Percentiles rank a stretch among this genome's conserved stretches.
phyloP scores from a whole-genome alignment of 345 rosid species.

The Euphorbia lathyris region DNA sequence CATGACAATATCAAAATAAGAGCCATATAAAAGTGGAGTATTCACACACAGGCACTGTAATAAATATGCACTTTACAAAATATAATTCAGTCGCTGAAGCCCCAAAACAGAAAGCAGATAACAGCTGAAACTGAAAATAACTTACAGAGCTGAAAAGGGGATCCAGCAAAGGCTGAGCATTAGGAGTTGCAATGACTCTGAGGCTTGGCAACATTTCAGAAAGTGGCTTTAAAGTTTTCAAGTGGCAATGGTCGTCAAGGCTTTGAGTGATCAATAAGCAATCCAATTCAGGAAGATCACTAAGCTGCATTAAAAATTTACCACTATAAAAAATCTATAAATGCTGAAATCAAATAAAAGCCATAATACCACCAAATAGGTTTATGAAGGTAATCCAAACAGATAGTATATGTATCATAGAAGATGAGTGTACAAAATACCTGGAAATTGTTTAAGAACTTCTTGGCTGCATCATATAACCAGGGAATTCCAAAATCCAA shows the following conservation, averaged over 20 bases:
- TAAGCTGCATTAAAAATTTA: constrained; percentile 54
- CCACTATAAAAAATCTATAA: constrained; percentile 7
- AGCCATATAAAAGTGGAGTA: background rate
- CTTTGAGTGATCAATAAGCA: constrained; percentile 87
- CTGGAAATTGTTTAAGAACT: constrained; percentile 59
- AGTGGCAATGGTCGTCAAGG: constrained; percentile 93
- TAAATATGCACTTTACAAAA: background rate
- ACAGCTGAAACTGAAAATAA: background rate
- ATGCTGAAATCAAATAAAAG: background rate
- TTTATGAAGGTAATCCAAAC: background rate
- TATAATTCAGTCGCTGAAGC: background rate
- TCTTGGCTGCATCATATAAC: constrained; percentile 91
- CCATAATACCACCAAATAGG: background rate
- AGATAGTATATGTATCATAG: background rate
- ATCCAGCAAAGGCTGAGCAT: constrained; percentile 81
- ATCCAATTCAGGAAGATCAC: constrained; percentile 74
- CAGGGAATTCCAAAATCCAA: constrained; percentile 93
- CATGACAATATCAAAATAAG: no score
- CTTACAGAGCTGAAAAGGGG: constrained; percentile 74
- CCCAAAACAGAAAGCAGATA: background rate
- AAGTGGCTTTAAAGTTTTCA: constrained; percentile 72
- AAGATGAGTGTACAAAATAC: constrained; percentile 31
- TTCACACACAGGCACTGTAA: background rate
- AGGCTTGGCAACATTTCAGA: constrained; percentile 56
- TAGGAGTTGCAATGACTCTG: constrained; percentile 79